These are phyloP conservation scores for Gracilaria domingensis DNA, from an alignment of 23 red algal species.

Conservation along the genomic window DNA sequence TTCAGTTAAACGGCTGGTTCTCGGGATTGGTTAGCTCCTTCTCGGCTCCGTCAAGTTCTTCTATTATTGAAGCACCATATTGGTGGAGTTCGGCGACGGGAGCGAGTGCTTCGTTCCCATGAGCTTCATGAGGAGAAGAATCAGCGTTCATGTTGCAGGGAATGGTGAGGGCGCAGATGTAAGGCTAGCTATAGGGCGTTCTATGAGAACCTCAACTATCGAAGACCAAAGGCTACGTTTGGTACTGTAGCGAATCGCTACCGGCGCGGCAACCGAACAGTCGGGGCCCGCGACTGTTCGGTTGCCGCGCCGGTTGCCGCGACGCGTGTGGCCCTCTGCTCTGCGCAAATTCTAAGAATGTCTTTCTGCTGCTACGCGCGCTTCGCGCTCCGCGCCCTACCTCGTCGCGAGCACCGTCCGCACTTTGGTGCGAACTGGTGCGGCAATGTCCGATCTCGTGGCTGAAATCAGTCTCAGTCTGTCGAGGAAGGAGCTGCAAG, in stretches of 20 bases:
- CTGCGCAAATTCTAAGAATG: background rate
- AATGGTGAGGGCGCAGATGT: no score
- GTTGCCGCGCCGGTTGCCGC: no score
- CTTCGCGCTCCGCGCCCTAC: no score
- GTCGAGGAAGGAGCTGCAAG: conserved; percentile 29
- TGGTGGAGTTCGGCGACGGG: conserved; percentile 63
- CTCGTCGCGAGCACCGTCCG: no score
- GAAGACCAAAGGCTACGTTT: no score
- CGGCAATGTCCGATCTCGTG: conserved; percentile 35
- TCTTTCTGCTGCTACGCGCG: background rate
- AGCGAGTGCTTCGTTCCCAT: conserved; percentile 40
- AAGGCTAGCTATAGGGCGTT: no score
- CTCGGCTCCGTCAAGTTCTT: conserved; percentile 57
- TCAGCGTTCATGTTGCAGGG: conserved; percentile 3
- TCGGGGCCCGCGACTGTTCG: background rate
- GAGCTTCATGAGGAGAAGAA: background rate
- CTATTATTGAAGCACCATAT: conserved; percentile 59
- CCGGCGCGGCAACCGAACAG: no score
- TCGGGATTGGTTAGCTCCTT: conserved; percentile 26
- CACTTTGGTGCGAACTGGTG: no score
- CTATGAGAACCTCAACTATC: no score
- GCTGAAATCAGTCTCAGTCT: conserved; percentile 23
- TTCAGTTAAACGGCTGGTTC: conserved; percentile 65
- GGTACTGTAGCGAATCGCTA: no score
- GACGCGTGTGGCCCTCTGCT: background rate